phyloP scores from a whole-genome alignment of 768 basidiomycete genomes.

The Cubamyces lactineus region DNA sequence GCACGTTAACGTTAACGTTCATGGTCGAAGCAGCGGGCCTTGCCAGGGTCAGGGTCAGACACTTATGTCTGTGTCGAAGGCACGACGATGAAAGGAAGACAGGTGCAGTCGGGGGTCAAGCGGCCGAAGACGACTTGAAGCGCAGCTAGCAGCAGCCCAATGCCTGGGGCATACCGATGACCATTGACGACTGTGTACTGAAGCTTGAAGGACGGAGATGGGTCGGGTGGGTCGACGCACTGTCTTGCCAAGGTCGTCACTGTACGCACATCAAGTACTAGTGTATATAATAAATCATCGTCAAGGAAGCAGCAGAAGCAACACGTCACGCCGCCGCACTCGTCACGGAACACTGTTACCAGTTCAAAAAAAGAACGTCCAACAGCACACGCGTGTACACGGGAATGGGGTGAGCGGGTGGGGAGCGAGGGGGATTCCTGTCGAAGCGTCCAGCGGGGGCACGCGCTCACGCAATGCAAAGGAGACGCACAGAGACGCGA shows the following conservation, averaged over 20 bases:
- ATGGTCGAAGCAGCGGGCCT: too few relatives aligned
- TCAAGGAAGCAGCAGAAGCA: constrained; percentile 6
- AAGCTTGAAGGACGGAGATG: neutral
- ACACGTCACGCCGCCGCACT: neutral
- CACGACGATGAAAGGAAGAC: too few relatives aligned
- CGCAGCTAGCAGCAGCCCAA: too few relatives aligned
- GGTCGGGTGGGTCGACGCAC: constrained; percentile 22
- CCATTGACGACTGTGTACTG: too few relatives aligned
- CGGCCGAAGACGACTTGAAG: too few relatives aligned
- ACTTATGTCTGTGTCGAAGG: too few relatives aligned
- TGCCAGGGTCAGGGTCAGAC: too few relatives aligned
- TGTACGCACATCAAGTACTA: constrained; percentile 22
- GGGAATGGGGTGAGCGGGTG: neutral
- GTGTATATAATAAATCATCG: constrained; percentile 8
- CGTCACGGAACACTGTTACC: neutral
- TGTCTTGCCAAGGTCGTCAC: constrained; percentile 26
- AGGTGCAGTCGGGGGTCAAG: neutral
- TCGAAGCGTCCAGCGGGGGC: constrained; percentile 27
- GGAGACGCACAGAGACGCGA: neutral
- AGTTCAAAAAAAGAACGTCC: too few relatives aligned
- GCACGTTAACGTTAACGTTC: too few relatives aligned
- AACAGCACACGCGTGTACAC: constrained; percentile 1
- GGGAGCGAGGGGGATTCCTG: neutral
- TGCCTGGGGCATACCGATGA: too few relatives aligned
- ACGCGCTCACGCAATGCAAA: neutral